Evolutionary conservation across 1,139 yeast genomes (phyloP).

Genomic region (Debaryomyces udenii): DNA sequence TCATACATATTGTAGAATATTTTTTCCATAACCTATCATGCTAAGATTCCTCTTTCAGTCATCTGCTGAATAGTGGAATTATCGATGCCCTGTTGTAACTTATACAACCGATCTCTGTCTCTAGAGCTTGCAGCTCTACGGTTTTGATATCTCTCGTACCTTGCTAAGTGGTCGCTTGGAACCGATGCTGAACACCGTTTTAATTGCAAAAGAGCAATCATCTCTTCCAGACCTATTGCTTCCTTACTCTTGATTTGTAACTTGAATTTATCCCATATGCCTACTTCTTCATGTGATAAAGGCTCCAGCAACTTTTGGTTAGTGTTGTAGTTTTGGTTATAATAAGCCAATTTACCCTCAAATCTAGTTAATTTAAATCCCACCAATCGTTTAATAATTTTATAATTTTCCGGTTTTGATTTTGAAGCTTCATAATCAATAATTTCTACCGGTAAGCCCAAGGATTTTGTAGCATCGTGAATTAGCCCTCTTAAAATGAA

Average conservation of each 20-base stretch:
- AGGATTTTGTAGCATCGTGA: slow-evolving; percentile 24
- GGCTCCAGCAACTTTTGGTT: slow-evolving; percentile 13
- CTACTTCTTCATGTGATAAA: slow-evolving; percentile 17
- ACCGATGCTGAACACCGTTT: slow-evolving; percentile 4
- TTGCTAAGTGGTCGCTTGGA: slow-evolving; percentile 6
- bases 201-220: background rate
- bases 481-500: slow-evolving; percentile 29
- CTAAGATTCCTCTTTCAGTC: slow-evolving; percentile 8
- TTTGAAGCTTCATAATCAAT: slow-evolving; percentile 10
- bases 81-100: slow-evolving; percentile 13
- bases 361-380: slow-evolving; percentile 20
- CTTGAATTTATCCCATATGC: slow-evolving; percentile 20
- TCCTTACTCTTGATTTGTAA: slow-evolving; percentile 4
- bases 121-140: slow-evolving; percentile 9
- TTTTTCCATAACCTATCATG: background rate
- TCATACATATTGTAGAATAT: background rate
- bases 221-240: slow-evolving; percentile 1
- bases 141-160: slow-evolving; percentile 8
- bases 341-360: slow-evolving; percentile 25
- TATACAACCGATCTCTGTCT: slow-evolving; percentile 11
- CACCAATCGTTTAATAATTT: slow-evolving; percentile 29
- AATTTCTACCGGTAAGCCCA: slow-evolving; percentile 28
- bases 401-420: slow-evolving; percentile 30
- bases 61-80: slow-evolving; percentile 11
- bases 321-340: slow-evolving; percentile 6